A percentile compares a stretch with the other conserved stretches of the same genome.
Evolutionary conservation across 108 stramenopile species (phyloP).

Genomic region (Cyclostephanos tholiformis): DNA sequence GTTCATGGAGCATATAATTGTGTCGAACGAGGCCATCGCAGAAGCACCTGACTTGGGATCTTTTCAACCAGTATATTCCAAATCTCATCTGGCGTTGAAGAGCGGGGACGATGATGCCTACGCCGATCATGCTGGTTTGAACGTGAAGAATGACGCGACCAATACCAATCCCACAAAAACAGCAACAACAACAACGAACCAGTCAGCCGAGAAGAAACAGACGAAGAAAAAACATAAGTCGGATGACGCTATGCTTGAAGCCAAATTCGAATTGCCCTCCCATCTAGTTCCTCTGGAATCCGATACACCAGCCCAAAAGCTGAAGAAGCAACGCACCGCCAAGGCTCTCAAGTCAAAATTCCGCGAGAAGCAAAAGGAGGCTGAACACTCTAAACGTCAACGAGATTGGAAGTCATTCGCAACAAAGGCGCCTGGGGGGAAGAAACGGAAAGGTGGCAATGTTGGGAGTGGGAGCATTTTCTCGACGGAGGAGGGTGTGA

Average conservation of each 20-base stretch:
- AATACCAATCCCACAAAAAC: conserved; percentile 1
- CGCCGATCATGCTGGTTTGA: conserved; percentile 4
- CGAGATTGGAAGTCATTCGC: conserved; percentile 85
- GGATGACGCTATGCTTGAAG: conserved; percentile 26
- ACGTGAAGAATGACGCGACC: not conserved
- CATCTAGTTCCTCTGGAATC: conserved; percentile 71
- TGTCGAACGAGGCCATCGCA: conserved; percentile 14
- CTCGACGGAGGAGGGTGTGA: conserved; percentile 68
- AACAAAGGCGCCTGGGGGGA: conserved; percentile 43
- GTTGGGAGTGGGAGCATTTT: conserved; percentile 61
- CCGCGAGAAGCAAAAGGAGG: conserved; percentile 67
- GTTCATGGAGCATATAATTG: conserved; percentile 24
- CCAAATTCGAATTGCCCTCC: conserved; percentile 68
- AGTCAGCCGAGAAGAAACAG: conserved; percentile 28
- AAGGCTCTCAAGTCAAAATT: conserved; percentile 81
- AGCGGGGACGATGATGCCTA: not conserved
- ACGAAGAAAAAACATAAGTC: conserved; percentile 57
- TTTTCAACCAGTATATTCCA: conserved; percentile 33
- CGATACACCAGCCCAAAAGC: conserved; percentile 71
- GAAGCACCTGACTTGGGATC: conserved; percentile 46
- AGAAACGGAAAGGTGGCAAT: conserved; percentile 17
- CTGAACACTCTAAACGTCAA: conserved; percentile 67
- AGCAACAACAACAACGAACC: conserved; percentile 13
- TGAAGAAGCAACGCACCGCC: conserved; percentile 67
- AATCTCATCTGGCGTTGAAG: conserved; percentile 9